A percentile compares a stretch with the other conserved stretches of the same genome.
Evolutionary conservation across 2,329 filamentous ascomycete species (phyloP).

Genomic region (Aspergillus fischeri): DNA sequence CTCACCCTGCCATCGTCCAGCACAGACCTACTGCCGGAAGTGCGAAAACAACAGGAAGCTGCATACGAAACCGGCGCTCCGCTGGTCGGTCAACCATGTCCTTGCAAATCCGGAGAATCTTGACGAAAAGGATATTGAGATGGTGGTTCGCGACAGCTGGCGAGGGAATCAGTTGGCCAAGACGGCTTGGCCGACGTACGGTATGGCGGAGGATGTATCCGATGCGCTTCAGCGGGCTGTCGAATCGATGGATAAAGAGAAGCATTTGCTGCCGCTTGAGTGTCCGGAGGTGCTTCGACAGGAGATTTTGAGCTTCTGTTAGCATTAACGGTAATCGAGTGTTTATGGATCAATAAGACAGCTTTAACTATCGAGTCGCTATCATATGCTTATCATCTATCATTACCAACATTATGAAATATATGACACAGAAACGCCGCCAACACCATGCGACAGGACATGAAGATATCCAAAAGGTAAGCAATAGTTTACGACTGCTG

Average conservation of each 20-base stretch:
- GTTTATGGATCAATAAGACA: too few species aligned
- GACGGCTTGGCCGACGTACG: slow-evolving; percentile 33
- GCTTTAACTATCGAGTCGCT: too few species aligned
- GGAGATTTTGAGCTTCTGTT: neutral
- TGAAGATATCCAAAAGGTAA: too few species aligned
- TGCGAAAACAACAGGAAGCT: slow-evolving; percentile 30
- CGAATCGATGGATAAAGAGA: neutral
- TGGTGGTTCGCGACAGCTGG: slow-evolving; percentile 27
- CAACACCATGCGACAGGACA: too few species aligned
- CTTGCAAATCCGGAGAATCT: slow-evolving; percentile 20
- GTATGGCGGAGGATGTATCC: slow-evolving; percentile 32
- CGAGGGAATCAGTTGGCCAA: slow-evolving; percentile 26
- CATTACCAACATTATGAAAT: too few species aligned
- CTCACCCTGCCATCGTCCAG: neutral
- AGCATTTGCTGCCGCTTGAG: slow-evolving; percentile 24
- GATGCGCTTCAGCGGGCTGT: slow-evolving; percentile 13
- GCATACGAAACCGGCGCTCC: slow-evolving; percentile 30
- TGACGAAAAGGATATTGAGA: slow-evolving; percentile 11
- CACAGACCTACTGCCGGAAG: slow-evolving; percentile 26
- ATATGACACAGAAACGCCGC: too few species aligned
- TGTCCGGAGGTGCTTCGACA: slow-evolving; percentile 9
- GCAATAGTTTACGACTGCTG: too few species aligned
- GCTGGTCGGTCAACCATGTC: slow-evolving; percentile 31
- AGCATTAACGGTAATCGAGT: too few species aligned
- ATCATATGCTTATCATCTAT: too few species aligned